A percentile compares a stretch with the other conserved stretches of the same genome.
Evolutionary conservation across 768 basidiomycete genomes (phyloP).

Genomic region (Porphyrellus cyaneotinctus): DNA sequence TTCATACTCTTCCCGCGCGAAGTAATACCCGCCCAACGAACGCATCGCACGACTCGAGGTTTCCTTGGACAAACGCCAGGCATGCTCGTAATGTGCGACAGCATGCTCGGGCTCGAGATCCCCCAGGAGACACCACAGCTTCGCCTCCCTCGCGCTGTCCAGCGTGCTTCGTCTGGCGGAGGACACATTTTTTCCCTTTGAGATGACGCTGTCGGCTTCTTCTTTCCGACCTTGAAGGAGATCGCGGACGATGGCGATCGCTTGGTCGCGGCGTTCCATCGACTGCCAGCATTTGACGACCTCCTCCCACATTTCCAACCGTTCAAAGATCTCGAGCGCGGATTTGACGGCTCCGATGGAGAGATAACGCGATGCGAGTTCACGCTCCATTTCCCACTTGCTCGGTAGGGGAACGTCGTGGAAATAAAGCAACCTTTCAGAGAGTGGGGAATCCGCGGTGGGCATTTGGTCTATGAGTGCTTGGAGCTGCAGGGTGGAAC

Average conservation of each 20-base stretch:
- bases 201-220: conserved; percentile 73
- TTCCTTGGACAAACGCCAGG: conserved; percentile 77
- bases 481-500: conserved; percentile 88
- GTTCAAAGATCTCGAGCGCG: conserved; percentile 90
- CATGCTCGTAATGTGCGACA: conserved; percentile 68
- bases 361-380: conserved; percentile 81
- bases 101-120: conserved; percentile 79
- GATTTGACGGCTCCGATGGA: conserved; percentile 84
- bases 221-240: conserved; percentile 77
- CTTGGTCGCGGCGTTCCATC: conserved; percentile 76
- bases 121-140: conserved; percentile 92
- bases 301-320: conserved; percentile 98
- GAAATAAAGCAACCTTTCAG: conserved; percentile 77
- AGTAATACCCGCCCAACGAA: conserved; percentile 82
- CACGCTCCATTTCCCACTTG: conserved; percentile 91
- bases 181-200: conserved; percentile 52
- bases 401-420: conserved; percentile 80
- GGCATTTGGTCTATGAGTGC: conserved; percentile 97
- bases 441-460: conserved; percentile 66
- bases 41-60: conserved; percentile 90
- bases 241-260: conserved; percentile 76
- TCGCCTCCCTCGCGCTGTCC: conserved; percentile 75
- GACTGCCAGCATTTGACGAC: conserved; percentile 84
- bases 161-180: conserved; percentile 40
- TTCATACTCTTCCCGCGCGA: conserved; percentile 59